phyloP scores from a whole-genome alignment of 305 asterid species.

The Fraxinus xanthoxyloides region DNA sequence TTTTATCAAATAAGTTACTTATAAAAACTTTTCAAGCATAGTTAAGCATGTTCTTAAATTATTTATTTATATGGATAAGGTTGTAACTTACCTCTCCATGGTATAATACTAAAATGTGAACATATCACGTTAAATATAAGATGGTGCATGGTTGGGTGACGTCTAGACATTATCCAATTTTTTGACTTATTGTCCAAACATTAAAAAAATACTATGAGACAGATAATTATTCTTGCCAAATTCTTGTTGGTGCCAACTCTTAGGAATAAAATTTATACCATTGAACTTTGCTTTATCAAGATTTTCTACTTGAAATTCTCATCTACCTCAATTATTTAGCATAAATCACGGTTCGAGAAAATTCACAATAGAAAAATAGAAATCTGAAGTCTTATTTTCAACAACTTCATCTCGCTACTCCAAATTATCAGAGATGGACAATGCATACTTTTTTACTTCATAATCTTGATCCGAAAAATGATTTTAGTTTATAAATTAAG shows the following conservation, averaged over 20 bases:
- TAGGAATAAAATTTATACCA: not conserved
- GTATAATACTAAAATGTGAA: not conserved
- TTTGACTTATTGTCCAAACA: not conserved
- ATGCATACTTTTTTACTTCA: not conserved
- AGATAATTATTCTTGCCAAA: not conserved
- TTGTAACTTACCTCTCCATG: not conserved
- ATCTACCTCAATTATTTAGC: not conserved
- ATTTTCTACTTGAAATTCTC: not conserved
- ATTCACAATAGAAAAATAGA: not conserved
- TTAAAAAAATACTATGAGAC: not conserved
- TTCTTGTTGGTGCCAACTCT: constrained; percentile 1
- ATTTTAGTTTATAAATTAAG: too few relatives aligned
- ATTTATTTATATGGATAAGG: not conserved
- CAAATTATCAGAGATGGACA: not conserved
- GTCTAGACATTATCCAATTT: not conserved
- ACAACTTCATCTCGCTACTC: too few relatives aligned
- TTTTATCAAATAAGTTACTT: not conserved
- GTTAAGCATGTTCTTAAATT: not conserved
- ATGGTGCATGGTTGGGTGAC: not conserved
- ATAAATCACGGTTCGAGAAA: not conserved
- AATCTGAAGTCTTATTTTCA: not conserved
- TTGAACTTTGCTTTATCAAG: not conserved
- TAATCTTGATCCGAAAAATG: too few relatives aligned
- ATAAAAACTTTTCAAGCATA: not conserved
- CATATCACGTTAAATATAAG: not conserved